Base-by-base conservation (phyloP, 2,329 filamentous ascomycete genomes). In the Xylariaceae sp. region DNA sequence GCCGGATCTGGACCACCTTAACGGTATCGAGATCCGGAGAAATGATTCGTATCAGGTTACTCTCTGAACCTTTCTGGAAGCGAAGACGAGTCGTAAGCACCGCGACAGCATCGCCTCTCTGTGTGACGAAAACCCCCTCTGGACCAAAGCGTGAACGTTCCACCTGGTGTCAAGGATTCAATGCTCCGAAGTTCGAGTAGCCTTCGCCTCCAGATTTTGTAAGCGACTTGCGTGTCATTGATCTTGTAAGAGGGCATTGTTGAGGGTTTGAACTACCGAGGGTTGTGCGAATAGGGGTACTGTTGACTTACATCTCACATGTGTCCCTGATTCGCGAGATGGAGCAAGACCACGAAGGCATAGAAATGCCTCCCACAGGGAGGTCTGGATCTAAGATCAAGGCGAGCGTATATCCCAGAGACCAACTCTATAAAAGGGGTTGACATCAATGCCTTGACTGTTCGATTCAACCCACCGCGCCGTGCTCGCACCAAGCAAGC, bases 311-410 rank as follows among this genome's bases (percentile, higher is more conserved):
- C 56, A 34, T 6, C 63, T 62, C 66, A 54, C n/a, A 62, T 64
- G 4, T 61, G 57, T 45, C n/a, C 42, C 34, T 34, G 15, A 61
- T 61, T 7, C 9, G 42, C 23, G 30, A 42, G 9, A 66, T 59
- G 53, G 57, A 62, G 48, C 11, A 13, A 60, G 65, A 37, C 39
- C 59, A 67, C 64, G 39, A 56, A 63, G 60, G 63, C 53, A 58
- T 58, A 52, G 62, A 35, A n/a, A 50, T 35, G 18, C 39, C 54
- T 23, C 53, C 58, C 18, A 35, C n/a, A 35, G 8, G 4, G 3
- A 30, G 23, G 5, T 30, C 23, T 30, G 5, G 23, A 30, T 30
- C 23, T 30, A 4, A 30, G 5, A 5, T 4, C 23, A 30, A 30
- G 23, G 23, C 23, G 3, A 30, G 23, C 23, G 23, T 30, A 30